A percentile compares a stretch with the other conserved stretches of the same genome.
Evolutionary conservation across 2,329 filamentous ascomycete species (phyloP).

Genomic region (Pseudopyrenochaeta lycopersici): DNA sequence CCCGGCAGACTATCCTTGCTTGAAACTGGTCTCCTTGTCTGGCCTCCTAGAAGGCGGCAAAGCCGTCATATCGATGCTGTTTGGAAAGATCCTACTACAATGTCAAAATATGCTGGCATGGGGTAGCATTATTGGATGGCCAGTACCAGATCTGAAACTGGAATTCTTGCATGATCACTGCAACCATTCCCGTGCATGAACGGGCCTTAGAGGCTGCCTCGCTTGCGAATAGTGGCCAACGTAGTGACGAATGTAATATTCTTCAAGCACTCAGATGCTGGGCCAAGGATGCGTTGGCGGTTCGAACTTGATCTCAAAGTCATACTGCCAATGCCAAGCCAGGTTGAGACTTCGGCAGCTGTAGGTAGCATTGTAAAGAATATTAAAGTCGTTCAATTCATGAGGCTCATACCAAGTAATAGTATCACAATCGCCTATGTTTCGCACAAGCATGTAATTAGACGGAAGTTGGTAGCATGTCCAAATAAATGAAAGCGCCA

Average conservation of each 20-base stretch:
- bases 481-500: neutral
- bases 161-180: conserved; percentile 1
- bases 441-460: no score
- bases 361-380: no score
- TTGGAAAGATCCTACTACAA: neutral
- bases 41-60: neutral
- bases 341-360: neutral
- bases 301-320: no score
- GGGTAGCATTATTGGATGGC: no score
- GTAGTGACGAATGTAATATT: neutral
- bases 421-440: no score
- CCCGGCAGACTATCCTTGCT: no score
- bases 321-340: neutral
- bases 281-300: no score
- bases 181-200: conserved; percentile 1
- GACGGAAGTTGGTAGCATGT: neutral
- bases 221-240: neutral
- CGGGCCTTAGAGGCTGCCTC: neutral
- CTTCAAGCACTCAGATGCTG: no score
- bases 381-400: no score
- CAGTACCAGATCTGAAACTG: conserved; percentile 2
- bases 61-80: neutral
- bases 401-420: no score
- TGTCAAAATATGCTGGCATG: neutral
- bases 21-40: neutral